These are phyloP conservation scores for Ceratocystis colombiana DNA, from an alignment of 2,329 filamentous ascomycete species.

Conservation along the genomic window DNA sequence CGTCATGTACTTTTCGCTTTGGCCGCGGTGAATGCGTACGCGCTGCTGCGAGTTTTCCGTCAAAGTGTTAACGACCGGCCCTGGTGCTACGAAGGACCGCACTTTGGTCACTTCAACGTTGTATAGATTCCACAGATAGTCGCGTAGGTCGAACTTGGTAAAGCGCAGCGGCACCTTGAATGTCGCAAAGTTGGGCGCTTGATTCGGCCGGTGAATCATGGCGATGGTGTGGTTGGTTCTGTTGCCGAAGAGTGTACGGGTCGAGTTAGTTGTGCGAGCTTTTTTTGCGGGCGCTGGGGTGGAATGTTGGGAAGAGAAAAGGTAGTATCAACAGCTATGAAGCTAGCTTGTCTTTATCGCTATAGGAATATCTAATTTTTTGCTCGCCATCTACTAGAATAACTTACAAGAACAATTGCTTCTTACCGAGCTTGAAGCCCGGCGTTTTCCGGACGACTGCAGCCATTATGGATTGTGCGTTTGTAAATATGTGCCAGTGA, in stretches of 20 bases:
- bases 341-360: too few species aligned
- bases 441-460: conserved; percentile 36
- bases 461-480: conserved; percentile 33
- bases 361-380: background rate
- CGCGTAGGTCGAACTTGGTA: conserved; percentile 92
- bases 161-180: conserved; percentile 87
- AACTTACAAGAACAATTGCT: conserved; percentile 48
- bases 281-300: background rate
- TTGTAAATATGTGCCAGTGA: background rate
- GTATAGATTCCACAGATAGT: conserved; percentile 87
- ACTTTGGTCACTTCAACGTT: conserved; percentile 61
- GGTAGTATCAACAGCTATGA: too few species aligned
- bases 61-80: conserved; percentile 39
- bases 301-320: too few species aligned
- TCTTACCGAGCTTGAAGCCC: conserved; percentile 42
- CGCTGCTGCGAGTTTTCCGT: conserved; percentile 35
- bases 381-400: background rate
- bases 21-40: conserved; percentile 49
- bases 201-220: conserved; percentile 60
- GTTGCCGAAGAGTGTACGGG: background rate
- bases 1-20: conserved; percentile 81
- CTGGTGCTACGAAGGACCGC: conserved; percentile 50
- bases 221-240: conserved; percentile 76
- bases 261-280: background rate
- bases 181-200: conserved; percentile 70